A percentile compares a stretch with the other conserved stretches of the same genome.
Evolutionary conservation across 2,329 filamentous ascomycete species (phyloP).

Genomic region (Salinomyces thailandicus): DNA sequence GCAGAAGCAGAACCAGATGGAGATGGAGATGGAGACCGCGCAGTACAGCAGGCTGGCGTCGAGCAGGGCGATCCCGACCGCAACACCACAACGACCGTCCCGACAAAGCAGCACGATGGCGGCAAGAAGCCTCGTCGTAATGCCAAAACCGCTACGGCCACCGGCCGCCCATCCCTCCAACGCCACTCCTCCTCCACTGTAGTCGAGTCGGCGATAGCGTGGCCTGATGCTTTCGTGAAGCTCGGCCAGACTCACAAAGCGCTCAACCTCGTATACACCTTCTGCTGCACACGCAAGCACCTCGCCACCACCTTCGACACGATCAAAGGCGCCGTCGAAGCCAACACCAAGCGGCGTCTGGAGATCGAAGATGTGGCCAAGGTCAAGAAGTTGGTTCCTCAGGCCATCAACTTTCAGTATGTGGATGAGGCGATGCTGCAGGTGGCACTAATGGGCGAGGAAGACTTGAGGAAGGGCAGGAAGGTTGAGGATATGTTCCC

Average conservation of each 20-base stretch:
- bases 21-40: neutral
- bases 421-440: slow-evolving; percentile 77
- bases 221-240: slow-evolving; percentile 64
- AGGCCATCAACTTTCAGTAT: slow-evolving; percentile 71
- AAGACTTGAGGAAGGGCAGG: slow-evolving; percentile 53
- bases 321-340: slow-evolving; percentile 73
- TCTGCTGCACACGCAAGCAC: slow-evolving; percentile 87
- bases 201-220: slow-evolving; percentile 48
- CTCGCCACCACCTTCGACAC: slow-evolving; percentile 85
- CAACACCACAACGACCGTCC: slow-evolving; percentile 33
- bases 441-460: slow-evolving; percentile 62
- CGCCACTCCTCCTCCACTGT: slow-evolving; percentile 41
- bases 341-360: slow-evolving; percentile 62
- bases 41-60: neutral
- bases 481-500: slow-evolving; percentile 42
- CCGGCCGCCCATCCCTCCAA: slow-evolving; percentile 29
- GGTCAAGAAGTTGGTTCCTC: slow-evolving; percentile 66
- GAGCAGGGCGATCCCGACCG: neutral
- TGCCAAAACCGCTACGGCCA: slow-evolving; percentile 27
- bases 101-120: slow-evolving; percentile 49
- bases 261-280: slow-evolving; percentile 86
- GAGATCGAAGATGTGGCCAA: slow-evolving; percentile 69
- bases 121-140: slow-evolving; percentile 40
- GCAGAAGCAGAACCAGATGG: neutral
- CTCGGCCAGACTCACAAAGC: slow-evolving; percentile 71